A percentile compares a stretch with the other conserved stretches of the same genome.
phyloP scores from a whole-genome alignment of 129 eudicot species.

The Centrapalus pauciflorus region DNA sequence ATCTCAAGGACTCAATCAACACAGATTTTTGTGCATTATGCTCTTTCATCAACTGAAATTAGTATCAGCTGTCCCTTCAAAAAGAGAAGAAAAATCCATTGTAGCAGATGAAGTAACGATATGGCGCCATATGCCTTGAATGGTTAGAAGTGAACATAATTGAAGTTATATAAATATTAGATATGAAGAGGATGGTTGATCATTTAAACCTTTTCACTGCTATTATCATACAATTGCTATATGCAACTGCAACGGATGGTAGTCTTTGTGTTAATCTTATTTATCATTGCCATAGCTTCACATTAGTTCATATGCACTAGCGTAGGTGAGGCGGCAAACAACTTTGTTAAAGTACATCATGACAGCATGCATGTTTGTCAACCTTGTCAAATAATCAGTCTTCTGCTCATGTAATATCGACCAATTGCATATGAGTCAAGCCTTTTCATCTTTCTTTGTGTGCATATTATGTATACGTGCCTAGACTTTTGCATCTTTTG shows the following conservation, averaged over 20 bases:
- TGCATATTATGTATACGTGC: neutral
- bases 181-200: neutral
- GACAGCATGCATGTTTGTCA: neutral
- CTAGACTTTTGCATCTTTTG: neutral
- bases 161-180: neutral
- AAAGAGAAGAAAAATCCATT: no score
- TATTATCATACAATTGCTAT: neutral
- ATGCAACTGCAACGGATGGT: neutral
- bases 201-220: neutral
- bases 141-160: neutral
- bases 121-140: neutral
- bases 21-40: neutral
- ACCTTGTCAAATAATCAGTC: neutral
- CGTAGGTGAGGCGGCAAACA: neutral
- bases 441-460: neutral
- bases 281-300: neutral
- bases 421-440: neutral
- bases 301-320: no score
- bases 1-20: neutral
- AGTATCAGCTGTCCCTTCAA: neutral
- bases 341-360: neutral
- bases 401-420: neutral
- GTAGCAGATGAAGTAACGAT: neutral
- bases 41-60: neutral
- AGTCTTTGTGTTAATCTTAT: neutral